A percentile compares a stretch with the other conserved stretches of the same genome.
phyloP scores from a whole-genome alignment of 306 rosid genomes.

The Macrotyloma uniflorum region DNA sequence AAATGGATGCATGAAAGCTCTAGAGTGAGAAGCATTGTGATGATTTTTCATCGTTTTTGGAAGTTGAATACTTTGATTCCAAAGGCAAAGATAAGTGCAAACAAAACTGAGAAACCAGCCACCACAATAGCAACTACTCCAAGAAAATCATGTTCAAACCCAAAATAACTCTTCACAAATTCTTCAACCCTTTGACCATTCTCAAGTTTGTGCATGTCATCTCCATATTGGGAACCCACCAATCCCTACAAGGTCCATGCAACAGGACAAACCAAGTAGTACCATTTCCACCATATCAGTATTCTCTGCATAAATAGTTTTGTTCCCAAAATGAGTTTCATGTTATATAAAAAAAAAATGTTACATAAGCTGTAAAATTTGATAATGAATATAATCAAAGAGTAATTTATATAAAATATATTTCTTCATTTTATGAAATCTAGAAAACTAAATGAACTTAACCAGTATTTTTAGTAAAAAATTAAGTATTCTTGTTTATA shows the following conservation, averaged over 20 bases:
- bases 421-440: too few relatives aligned
- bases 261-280: slow-evolving; percentile 77
- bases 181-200: slow-evolving; percentile 72
- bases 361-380: neutral
- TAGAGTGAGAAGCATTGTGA: neutral
- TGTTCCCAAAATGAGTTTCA: neutral
- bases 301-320: slow-evolving; percentile 58
- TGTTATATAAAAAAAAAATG: neutral
- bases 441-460: too few relatives aligned
- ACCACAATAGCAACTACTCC: slow-evolving; percentile 67
- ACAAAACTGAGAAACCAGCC: slow-evolving; percentile 65
- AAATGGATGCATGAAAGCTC: neutral
- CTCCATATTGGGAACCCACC: slow-evolving; percentile 76
- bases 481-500: too few relatives aligned
- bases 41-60: slow-evolving; percentile 62
- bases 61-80: slow-evolving; percentile 69
- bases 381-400: too few relatives aligned
- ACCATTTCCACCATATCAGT: slow-evolving; percentile 94
- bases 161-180: slow-evolving; percentile 63
- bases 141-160: slow-evolving; percentile 60
- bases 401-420: too few relatives aligned
- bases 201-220: slow-evolving; percentile 51
- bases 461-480: too few relatives aligned
- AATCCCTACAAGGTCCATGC: slow-evolving; percentile 85
- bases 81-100: slow-evolving; percentile 68